These are phyloP conservation scores for Geosmithia morbida DNA, from an alignment of 2,329 filamentous ascomycete species.

Conservation along the genomic window DNA sequence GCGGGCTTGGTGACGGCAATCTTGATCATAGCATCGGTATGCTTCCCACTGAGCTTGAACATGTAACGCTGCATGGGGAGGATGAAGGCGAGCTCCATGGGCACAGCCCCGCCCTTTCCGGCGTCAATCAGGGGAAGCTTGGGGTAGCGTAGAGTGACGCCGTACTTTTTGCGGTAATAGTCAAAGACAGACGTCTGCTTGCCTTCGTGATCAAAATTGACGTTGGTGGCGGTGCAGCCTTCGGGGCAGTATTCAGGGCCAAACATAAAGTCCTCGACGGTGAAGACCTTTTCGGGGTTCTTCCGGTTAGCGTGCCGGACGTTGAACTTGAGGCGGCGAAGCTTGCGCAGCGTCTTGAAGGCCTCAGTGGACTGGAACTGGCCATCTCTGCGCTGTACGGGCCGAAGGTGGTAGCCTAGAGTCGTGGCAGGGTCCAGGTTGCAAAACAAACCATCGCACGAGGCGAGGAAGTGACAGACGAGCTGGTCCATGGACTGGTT, in stretches of 20 bases:
- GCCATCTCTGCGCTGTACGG: constrained; percentile 12
- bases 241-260: constrained; percentile 23
- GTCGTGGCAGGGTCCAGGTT: constrained; percentile 9
- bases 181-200: constrained; percentile 25
- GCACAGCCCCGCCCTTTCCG: constrained; percentile 37
- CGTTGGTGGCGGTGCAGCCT: constrained; percentile 33
- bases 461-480: constrained; percentile 16
- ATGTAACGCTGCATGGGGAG: constrained; percentile 43
- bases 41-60: constrained; percentile 43
- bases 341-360: constrained; percentile 38
- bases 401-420: constrained; percentile 18
- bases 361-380: constrained; percentile 27
- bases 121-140: constrained; percentile 44
- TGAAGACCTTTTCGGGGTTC: constrained; percentile 32
- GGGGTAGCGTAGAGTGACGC: constrained; percentile 27
- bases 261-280: constrained; percentile 35
- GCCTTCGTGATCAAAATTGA: constrained; percentile 39
- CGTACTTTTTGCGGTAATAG: constrained; percentile 24
- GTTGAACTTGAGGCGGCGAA: constrained; percentile 40
- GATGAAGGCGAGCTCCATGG: constrained; percentile 44
- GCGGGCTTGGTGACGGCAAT: constrained; percentile 70
- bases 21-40: constrained; percentile 84
- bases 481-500: constrained; percentile 22
- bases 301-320: constrained; percentile 34
- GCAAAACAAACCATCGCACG: constrained; percentile 13